These are phyloP conservation scores for Metschnikowia similis DNA, from an alignment of 805 yeast species.

Conservation along the genomic window DNA sequence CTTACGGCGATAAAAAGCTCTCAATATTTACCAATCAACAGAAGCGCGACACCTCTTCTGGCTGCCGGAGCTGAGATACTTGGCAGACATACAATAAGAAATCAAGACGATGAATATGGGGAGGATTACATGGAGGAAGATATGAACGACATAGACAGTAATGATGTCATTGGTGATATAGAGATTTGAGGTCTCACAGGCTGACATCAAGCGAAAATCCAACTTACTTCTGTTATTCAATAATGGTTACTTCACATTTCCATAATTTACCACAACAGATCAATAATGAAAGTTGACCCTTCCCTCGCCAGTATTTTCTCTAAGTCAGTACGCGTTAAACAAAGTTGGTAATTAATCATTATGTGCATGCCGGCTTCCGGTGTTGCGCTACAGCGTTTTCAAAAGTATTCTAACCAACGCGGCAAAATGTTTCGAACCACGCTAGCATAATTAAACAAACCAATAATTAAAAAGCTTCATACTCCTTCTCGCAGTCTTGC, in stretches of 20 bases:
- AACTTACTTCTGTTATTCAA: neutral
- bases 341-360: neutral
- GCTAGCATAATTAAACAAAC: no score
- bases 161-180: conserved; percentile 36
- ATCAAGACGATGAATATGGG: conserved; percentile 6
- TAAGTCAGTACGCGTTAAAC: neutral
- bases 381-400: neutral
- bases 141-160: conserved; percentile 17
- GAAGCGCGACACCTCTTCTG: conserved; percentile 12
- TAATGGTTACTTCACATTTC: neutral
- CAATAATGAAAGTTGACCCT: neutral
- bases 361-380: neutral
- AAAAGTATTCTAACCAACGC: no score
- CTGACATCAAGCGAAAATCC: neutral
- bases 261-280: neutral
- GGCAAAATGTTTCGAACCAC: no score
- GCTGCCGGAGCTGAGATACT: conserved; percentile 24
- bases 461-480: no score
- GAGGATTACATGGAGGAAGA: conserved; percentile 14
- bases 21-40: conserved; percentile 27
- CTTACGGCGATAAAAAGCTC: conserved; percentile 48
- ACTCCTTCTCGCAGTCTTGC: no score
- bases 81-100: conserved; percentile 3
- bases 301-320: neutral
- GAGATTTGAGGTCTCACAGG: conserved; percentile 22